Evolutionary conservation across 768 basidiomycete species (phyloP).

Genomic region (Cantharellus anzutake): DNA sequence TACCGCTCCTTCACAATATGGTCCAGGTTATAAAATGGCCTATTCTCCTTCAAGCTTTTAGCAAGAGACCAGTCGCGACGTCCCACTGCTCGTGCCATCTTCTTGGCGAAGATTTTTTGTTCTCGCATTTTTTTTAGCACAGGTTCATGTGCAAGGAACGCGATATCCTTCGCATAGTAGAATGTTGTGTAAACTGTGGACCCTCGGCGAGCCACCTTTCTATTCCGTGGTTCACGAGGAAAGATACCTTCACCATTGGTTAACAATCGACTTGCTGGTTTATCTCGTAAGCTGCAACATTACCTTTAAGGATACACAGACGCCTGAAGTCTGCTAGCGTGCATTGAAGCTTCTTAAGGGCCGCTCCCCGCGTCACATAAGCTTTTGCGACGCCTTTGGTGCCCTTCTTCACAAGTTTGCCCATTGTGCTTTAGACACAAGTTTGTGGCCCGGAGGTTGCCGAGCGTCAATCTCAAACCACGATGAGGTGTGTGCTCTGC

Average conservation of each 20-base stretch:
- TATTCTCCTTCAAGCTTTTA: slow-evolving; percentile 83
- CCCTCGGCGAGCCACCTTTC: slow-evolving; percentile 92
- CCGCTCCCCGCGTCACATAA: slow-evolving; percentile 75
- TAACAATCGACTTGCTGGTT: neutral
- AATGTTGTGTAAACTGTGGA: slow-evolving; percentile 94
- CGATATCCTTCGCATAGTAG: slow-evolving; percentile 96
- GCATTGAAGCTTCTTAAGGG: slow-evolving; percentile 90
- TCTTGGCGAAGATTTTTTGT: slow-evolving; percentile 97
- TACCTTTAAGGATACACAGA: slow-evolving; percentile 93
- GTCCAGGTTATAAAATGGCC: slow-evolving; percentile 79
- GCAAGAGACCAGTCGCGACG: slow-evolving; percentile 90
- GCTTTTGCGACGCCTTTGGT: slow-evolving; percentile 85
- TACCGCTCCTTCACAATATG: slow-evolving; percentile 97
- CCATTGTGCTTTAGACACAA: neutral
- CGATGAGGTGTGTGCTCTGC: neutral
- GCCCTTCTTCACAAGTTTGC: slow-evolving; percentile 33
- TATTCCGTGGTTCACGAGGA: slow-evolving; percentile 83
- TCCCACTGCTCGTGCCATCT: slow-evolving; percentile 80
- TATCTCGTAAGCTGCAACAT: slow-evolving; percentile 1
- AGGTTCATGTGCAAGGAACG: slow-evolving; percentile 92
- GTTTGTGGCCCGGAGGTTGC: neutral
- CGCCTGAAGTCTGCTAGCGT: slow-evolving; percentile 93
- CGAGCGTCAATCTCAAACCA: neutral
- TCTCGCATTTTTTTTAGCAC: slow-evolving; percentile 83
- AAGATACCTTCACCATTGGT: slow-evolving; percentile 53